These are phyloP conservation scores for Globisporangium emineosum DNA, from an alignment of 352 stramenopile species.

Conservation along the genomic window DNA sequence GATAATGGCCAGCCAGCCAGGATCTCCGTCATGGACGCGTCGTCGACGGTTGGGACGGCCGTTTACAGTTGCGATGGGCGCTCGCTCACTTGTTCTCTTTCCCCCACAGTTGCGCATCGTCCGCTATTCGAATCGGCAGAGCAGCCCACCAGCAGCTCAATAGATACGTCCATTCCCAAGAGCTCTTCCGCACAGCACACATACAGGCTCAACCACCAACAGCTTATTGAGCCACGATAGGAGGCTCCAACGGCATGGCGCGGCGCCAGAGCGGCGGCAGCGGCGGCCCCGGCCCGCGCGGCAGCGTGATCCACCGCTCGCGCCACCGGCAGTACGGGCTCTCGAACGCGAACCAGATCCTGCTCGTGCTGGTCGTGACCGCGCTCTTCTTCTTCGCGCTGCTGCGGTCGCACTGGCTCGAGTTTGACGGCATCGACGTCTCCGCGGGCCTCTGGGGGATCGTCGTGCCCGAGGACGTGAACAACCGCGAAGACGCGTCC, in stretches of 20 bases:
- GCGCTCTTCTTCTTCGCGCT: constrained; percentile 62
- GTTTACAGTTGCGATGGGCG: constrained; percentile 1
- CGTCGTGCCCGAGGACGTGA: constrained; percentile 23
- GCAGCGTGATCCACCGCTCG: constrained; percentile 22
- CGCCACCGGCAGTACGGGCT: constrained; percentile 70
- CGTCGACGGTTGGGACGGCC: background rate
- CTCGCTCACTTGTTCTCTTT: background rate
- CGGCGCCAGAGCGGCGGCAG: background rate
- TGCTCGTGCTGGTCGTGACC: constrained; percentile 53
- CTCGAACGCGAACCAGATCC: constrained; percentile 84
- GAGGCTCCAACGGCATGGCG: constrained; percentile 4
- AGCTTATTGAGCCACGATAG: constrained; percentile 3
- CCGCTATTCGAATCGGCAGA: constrained; percentile 2
- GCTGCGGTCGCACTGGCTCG: constrained; percentile 59
- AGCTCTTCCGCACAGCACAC: too few species aligned
- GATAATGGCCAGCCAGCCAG: background rate
- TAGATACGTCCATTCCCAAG: background rate
- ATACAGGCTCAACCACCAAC: background rate
- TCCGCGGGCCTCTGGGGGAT: constrained; percentile 60
- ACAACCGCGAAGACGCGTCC: constrained; percentile 22
- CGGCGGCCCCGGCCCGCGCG: constrained; percentile 1
- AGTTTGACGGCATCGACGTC: constrained; percentile 32
- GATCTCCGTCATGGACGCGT: background rate
- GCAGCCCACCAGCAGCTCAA: background rate
- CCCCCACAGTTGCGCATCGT: background rate